These are phyloP conservation scores for Phytophthora macrochlamydospora DNA, from an alignment of 352 stramenopile species.

Conservation along the genomic window DNA sequence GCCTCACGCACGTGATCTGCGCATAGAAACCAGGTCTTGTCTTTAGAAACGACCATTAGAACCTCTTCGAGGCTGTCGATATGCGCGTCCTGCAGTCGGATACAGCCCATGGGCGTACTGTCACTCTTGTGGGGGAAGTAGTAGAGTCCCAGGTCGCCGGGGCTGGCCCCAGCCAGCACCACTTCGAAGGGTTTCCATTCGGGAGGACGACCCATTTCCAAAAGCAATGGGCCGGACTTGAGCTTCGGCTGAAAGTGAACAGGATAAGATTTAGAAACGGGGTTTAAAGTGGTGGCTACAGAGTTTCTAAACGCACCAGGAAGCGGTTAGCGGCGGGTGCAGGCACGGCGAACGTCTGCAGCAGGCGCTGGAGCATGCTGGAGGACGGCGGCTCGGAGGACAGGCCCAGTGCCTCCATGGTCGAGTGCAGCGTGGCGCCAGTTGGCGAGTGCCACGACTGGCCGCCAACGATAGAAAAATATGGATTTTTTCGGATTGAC, in stretches of 20 bases:
- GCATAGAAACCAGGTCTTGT: conserved; percentile 86
- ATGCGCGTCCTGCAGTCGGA: conserved; percentile 65
- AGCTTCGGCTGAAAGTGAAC: conserved; percentile 51
- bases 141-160: conserved; percentile 66
- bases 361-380: conserved; percentile 57
- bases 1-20: conserved; percentile 59
- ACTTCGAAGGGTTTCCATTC: conserved; percentile 74
- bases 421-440: conserved; percentile 1
- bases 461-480: neutral
- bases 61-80: conserved; percentile 78
- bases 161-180: conserved; percentile 57
- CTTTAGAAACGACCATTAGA: conserved; percentile 73
- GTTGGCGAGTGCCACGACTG: neutral
- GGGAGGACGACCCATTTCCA: conserved; percentile 56
- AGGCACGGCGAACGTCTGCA: conserved; percentile 50
- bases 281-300: neutral
- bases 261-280: neutral
- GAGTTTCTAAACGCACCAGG: conserved; percentile 29
- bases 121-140: conserved; percentile 63
- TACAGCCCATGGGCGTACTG: conserved; percentile 47
- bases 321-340: conserved; percentile 40
- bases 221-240: conserved; percentile 55
- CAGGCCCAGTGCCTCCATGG: conserved; percentile 28
- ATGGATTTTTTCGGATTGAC: too few species aligned
- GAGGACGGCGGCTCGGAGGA: neutral